These are phyloP conservation scores for Brassica balearica DNA, from an alignment of 441 rosid genomes.

Conservation along the genomic window DNA sequence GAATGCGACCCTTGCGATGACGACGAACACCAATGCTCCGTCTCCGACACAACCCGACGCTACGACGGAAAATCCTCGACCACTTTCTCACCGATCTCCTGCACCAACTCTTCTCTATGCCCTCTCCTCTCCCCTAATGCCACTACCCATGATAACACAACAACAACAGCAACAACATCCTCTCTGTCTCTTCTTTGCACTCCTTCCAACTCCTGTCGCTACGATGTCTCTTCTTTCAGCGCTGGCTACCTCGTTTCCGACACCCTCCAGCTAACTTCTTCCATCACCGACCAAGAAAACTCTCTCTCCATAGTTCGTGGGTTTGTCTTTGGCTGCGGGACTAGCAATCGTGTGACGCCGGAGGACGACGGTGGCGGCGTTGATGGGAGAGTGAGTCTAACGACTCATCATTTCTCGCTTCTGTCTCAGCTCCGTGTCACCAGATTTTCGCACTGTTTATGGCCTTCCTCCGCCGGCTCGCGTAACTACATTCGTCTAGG, in stretches of 20 bases:
- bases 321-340: conserved; percentile 45
- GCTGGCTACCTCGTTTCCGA: conserved; percentile 45
- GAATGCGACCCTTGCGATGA: conserved; percentile 33
- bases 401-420: conserved; percentile 40
- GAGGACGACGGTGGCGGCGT: conserved; percentile 30
- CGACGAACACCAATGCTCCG: conserved; percentile 35
- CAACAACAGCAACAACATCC: conserved; percentile 4
- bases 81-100: conserved; percentile 38
- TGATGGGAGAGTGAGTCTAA: conserved; percentile 44
- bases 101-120: conserved; percentile 40
- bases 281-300: conserved; percentile 44
- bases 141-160: conserved; percentile 18
- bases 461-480: conserved; percentile 39
- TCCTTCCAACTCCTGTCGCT: conserved; percentile 37
- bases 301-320: conserved; percentile 36
- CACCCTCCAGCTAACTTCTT: conserved; percentile 42
- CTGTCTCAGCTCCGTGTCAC: conserved; percentile 40
- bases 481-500: conserved; percentile 43
- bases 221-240: conserved; percentile 34
- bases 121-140: conserved; percentile 23
- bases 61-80: conserved; percentile 31
- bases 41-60: conserved; percentile 17
- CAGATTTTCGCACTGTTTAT: conserved; percentile 43
- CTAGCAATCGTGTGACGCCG: conserved; percentile 20
- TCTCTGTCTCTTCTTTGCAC: conserved; percentile 38